Evolutionary conservation across 1,139 yeast species (phyloP), one percentile per base, ranked within the genome.

Genomic region (Hyphopichia khmerensis): DNA sequence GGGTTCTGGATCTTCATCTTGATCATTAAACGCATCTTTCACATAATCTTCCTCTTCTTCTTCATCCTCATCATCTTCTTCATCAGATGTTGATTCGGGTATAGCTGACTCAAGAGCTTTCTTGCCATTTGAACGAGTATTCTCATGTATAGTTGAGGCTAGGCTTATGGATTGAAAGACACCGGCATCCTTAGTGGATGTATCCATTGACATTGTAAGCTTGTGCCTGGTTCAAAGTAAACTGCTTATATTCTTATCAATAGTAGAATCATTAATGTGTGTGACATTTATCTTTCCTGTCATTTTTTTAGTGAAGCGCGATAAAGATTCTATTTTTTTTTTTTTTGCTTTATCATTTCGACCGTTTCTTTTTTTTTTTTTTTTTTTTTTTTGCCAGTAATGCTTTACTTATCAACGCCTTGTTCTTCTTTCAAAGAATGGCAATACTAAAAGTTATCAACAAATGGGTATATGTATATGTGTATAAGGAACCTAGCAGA

Each of bases 1-100:
- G 4, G 69, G 70, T 44, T 64, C 65, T 29, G 61, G 47, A 6
- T 63, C 67, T 32, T 60, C 65, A 34, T 60, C 36, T 15, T 34
- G 30, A 5, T 35, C 38, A 4, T 35, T 32, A n/a, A n/a, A n/a
- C 15, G 19, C 36, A 14, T 63, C 68, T 24, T 58, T 61, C 33
- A 60, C 36, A 5, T 34, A 29, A 6, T 35, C 38, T 10, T 35
- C 38, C 8, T 21, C 24, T 21, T 21, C 24, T 21, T 58, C 61
- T 8, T 63, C 68, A 34, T 60, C 36, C 8, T 34, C 36, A 6
- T 35, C 38, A 4, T 35, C 38, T 15, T 34, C 36, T 17, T 63
- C 68, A 23, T 58, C 62, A 5, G 59, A 50, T 1, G 56, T 49
- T 2, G 50, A 52, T 23, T 48, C 54, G 4, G 55, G 52, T 6